Percentiles rank a stretch among this genome's conserved stretches.
phyloP scores from a whole-genome alignment of 2,329 filamentous ascomycete species.

The Orbilia javanica region DNA sequence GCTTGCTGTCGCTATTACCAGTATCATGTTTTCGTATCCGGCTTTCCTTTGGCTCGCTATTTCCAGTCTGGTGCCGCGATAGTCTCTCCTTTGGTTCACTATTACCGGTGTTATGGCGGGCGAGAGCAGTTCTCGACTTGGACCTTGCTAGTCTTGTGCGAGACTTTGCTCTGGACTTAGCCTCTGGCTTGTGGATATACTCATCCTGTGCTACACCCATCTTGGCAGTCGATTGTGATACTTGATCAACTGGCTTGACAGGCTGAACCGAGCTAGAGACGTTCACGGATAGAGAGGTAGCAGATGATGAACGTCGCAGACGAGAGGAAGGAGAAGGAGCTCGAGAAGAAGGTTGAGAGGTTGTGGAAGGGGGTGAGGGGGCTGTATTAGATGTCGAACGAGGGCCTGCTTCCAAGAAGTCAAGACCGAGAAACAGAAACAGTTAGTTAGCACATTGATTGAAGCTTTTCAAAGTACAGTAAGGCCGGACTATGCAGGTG shows the following conservation, averaged over 20 bases:
- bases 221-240: constrained; percentile 41
- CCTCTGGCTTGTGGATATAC: constrained; percentile 48
- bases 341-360: constrained; percentile 57
- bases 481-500: constrained; percentile 49
- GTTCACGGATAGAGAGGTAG: constrained; percentile 44
- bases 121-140: constrained; percentile 53
- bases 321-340: constrained; percentile 42
- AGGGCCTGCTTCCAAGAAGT: constrained; percentile 25
- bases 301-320: constrained; percentile 54
- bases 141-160: constrained; percentile 51
- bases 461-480: constrained; percentile 35
- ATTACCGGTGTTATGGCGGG: constrained; percentile 55
- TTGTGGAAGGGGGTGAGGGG: constrained; percentile 45
- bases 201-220: constrained; percentile 58
- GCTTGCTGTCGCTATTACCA: constrained; percentile 54
- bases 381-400: constrained; percentile 57
- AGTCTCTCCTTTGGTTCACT: constrained; percentile 56
- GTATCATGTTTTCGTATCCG: constrained; percentile 57
- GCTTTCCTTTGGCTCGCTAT: constrained; percentile 56
- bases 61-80: constrained; percentile 55
- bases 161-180: constrained; percentile 51
- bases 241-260: constrained; percentile 45
- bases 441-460: constrained; percentile 58
- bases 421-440: constrained; percentile 45
- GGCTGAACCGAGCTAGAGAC: constrained; percentile 25